phyloP scores from a whole-genome alignment of 257 asterid species.

The Plantago elongata region DNA sequence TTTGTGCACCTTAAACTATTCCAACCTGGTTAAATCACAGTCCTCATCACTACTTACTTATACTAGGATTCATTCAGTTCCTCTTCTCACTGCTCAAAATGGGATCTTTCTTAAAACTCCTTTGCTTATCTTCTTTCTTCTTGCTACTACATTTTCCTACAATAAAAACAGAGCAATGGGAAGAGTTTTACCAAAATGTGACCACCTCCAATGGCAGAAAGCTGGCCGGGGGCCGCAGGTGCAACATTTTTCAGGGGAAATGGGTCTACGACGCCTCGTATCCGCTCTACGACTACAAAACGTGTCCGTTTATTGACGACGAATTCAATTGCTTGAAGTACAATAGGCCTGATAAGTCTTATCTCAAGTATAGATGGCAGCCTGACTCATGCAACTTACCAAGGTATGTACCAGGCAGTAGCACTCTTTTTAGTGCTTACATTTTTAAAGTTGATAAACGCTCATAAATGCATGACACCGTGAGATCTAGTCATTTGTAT shows the following conservation, averaged over 20 bases:
- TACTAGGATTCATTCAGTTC: too few relatives aligned
- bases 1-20: too few relatives aligned
- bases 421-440: too few relatives aligned
- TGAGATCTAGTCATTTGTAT: too few relatives aligned
- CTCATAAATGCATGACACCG: too few relatives aligned
- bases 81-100: too few relatives aligned
- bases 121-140: too few relatives aligned
- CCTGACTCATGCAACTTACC: conserved; percentile 78
- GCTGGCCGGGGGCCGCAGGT: conserved; percentile 28
- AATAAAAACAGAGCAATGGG: background rate
- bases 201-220: conserved; percentile 28
- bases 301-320: conserved; percentile 79
- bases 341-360: conserved; percentile 64
- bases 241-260: conserved; percentile 67
- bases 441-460: too few relatives aligned
- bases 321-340: conserved; percentile 74
- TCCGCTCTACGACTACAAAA: conserved; percentile 74
- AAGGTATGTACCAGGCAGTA: conserved; percentile 45
- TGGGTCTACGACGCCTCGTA: conserved; percentile 85
- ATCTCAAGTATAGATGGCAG: conserved; percentile 91
- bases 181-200: conserved; percentile 27
- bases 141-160: too few relatives aligned
- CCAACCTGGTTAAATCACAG: too few relatives aligned
- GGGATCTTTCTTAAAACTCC: too few relatives aligned
- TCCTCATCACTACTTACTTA: too few relatives aligned